Evolutionary conservation across 352 stramenopile genomes (phyloP).

Genomic region (Achlya hypogyna): DNA sequence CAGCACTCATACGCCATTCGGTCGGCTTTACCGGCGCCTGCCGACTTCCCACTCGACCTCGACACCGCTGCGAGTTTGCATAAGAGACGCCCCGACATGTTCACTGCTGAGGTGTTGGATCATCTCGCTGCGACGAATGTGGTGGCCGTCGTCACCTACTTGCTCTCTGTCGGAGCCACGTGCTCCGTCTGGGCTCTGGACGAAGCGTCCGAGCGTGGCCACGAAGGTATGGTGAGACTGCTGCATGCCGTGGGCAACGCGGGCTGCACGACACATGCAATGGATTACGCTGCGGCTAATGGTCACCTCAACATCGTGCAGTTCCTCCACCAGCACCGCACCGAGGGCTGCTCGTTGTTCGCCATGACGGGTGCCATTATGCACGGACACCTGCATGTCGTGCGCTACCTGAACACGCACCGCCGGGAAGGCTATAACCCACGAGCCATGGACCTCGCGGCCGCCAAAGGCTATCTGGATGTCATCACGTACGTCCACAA

Average conservation of each 20-base stretch:
- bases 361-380: slow-evolving; percentile 19
- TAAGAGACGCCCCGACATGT: too few relatives aligned
- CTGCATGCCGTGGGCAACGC: neutral
- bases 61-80: too few relatives aligned
- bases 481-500: slow-evolving; percentile 18
- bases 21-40: too few relatives aligned
- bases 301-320: slow-evolving; percentile 11
- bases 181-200: slow-evolving; percentile 9
- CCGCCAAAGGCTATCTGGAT: slow-evolving; percentile 15
- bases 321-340: too few relatives aligned
- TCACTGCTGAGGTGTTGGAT: too few relatives aligned
- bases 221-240: neutral
- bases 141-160: neutral
- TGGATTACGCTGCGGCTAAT: slow-evolving; percentile 6
- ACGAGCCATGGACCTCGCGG: slow-evolving; percentile 19
- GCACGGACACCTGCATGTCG: slow-evolving; percentile 16
- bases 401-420: slow-evolving; percentile 20
- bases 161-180: neutral
- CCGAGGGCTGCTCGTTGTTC: slow-evolving; percentile 17
- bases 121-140: slow-evolving; percentile 14
- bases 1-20: too few relatives aligned
- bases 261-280: slow-evolving; percentile 5
- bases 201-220: neutral
- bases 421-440: slow-evolving; percentile 17
- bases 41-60: too few relatives aligned